phyloP scores from a whole-genome alignment of 2,329 filamentous ascomycete species.

The Aspergillus ibericus region DNA sequence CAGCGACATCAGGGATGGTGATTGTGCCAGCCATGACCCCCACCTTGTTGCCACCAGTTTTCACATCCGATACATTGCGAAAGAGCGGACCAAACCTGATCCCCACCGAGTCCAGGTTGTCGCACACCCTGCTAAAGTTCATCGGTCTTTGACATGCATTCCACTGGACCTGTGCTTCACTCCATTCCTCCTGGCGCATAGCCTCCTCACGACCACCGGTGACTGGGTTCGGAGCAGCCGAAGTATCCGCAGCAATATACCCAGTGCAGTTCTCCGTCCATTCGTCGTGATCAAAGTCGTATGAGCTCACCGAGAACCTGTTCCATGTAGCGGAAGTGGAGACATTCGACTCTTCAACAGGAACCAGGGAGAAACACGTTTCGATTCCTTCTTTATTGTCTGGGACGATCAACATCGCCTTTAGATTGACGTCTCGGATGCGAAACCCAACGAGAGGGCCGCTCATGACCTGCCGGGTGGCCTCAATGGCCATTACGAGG shows the following conservation, averaged over 20 bases:
- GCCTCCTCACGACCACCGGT: too few species aligned
- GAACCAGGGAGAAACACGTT: conserved; percentile 26
- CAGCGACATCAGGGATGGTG: conserved; percentile 29
- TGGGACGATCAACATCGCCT: background rate
- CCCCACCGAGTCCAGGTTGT: too few species aligned
- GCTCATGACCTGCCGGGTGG: conserved; percentile 1
- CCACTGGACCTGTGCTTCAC: too few species aligned
- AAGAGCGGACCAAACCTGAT: background rate
- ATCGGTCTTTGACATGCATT: too few species aligned
- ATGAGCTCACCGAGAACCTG: conserved; percentile 34
- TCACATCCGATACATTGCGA: background rate
- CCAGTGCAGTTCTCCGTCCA: conserved; percentile 41
- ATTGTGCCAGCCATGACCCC: conserved; percentile 26
- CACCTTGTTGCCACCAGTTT: conserved; percentile 13
- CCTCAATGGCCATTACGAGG: conserved; percentile 16
- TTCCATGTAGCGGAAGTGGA: conserved; percentile 18
- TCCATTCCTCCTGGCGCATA: too few species aligned
- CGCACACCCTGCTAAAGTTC: too few species aligned
- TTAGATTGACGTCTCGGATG: background rate
- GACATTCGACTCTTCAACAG: conserved; percentile 22
- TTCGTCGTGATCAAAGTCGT: conserved; percentile 26
- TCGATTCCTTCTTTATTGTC: conserved; percentile 14
- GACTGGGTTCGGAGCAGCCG: too few species aligned
- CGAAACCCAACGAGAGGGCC: background rate
- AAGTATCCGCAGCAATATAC: conserved; percentile 26